Evolutionary conservation across 441 rosid genomes (phyloP), one percentile per base, ranked within the genome.

Genomic region (Adansonia gregorii): DNA sequence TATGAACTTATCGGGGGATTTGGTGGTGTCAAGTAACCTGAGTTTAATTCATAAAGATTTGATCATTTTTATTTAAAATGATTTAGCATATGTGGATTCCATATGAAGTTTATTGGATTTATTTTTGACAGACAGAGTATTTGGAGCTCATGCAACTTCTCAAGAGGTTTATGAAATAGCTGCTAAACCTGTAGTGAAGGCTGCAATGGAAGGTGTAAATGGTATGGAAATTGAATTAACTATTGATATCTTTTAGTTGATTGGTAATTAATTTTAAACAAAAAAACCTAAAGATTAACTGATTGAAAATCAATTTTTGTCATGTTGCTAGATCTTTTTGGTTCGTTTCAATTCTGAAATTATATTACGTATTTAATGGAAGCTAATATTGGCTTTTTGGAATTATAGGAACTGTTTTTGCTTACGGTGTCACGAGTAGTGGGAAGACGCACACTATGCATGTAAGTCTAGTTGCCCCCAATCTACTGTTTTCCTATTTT

Each of bases 371-470:
- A 31, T 35, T n/a, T 11, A 31, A 31, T 35, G 54, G 61, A 77
- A 74, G 35, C 58, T 63, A 65, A 22, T 22, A 17, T 52, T 66
- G 17, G 71, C 22, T 52, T 22, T 24, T 46, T 70, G 31, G 76
- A 58, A 78, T 83, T 73, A 84, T 90, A 97, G 99, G 99, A 73
- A 97, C 99, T 19, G 97, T 97, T 80, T 97, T 97, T 74, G 97
- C 99, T 6, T 97, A 97, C 82, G 99, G 99, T 83, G 99, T 97
- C 77, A 97, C 99, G 39, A 97, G 99, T 66, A 97, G 99, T 87
- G 99, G 99, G 78, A 94, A 97, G 90, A 97, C 99, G 0, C 98
- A 93, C 79, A 97, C 99, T 58, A 94, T 93, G 99, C 99, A 95
- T 84, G 99, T 92, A 91, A 87, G 98, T 43, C 46, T 22, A 49